Base-by-base conservation (phyloP, 2,329 filamentous ascomycete genomes). In the Paracamarosporium sp. region DNA sequence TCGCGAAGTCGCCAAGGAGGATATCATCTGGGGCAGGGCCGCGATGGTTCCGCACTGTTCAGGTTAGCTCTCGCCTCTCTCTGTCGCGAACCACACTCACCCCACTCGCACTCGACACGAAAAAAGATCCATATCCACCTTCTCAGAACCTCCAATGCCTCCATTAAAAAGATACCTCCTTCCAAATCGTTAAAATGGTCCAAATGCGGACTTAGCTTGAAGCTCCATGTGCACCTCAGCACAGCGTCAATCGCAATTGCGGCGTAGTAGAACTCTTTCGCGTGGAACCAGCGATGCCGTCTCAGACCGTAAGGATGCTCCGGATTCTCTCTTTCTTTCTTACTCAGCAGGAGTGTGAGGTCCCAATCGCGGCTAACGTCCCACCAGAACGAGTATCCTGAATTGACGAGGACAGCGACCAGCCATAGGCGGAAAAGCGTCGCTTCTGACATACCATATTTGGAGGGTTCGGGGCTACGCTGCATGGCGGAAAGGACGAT, bases 71-170 rank as follows among this genome's bases (percentile, higher is more conserved):
- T 12, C 35, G 9, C 27, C n/a, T 13, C 27, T 6, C 5, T 20
- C 5, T 17, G 22, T 30, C 20, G 17, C 27, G 44, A 35, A 31
- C 48, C 30, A 33, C 15, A 78, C 78, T 87, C 82, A 77, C 92
- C 85, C 90, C 91, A 97, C 80, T 99, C 95, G 22, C 92, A 93
- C 82, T 99, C 95, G 38, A 96, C 89, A 9, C 95, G 86, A 78
- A 98, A 92, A 78, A 97, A 98, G 56, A 97, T 92, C 95, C 95
- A 99, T 59, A 98, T 85, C 93, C 94, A 98, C 56, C 95, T 85
- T 46, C 95, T 85, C 44, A 92, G 83, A 17, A 98, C 90, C 79
- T 99, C 95, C 11, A 97, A 81, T 43, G 91, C 83, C 80, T 97
- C 90, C 69, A 98, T 86, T 25, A 94, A 69, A 73, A 97, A 99